Conservation (phyloP, 495 filamentous ascomycete species). For the Penicillium psychrofluorescens region DNA sequence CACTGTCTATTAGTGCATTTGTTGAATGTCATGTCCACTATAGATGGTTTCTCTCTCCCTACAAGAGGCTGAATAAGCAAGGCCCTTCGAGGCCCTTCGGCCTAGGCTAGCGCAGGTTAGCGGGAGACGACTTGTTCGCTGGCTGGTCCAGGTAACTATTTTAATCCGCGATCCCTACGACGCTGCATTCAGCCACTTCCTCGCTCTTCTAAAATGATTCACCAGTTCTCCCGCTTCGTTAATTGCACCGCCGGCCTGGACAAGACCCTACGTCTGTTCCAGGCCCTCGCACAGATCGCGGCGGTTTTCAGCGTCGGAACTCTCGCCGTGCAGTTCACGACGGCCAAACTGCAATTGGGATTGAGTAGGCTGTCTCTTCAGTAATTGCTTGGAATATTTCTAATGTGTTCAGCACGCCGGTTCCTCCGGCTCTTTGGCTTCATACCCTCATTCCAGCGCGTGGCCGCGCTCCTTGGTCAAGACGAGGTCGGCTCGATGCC, state of each 20-base stretch:
- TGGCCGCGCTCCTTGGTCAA: slow-evolving; percentile 23
- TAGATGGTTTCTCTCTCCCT: neutral
- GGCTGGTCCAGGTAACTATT: too few species aligned
- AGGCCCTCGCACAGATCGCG: slow-evolving; percentile 45
- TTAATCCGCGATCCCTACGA: neutral
- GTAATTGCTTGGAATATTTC: neutral
- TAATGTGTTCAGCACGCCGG: slow-evolving; percentile 30
- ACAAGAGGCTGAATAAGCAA: slow-evolving; percentile 13
- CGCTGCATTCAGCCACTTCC: neutral
- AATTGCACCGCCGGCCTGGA: slow-evolving; percentile 45
- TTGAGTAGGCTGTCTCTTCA: slow-evolving; percentile 16
- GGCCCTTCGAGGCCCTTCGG: neutral
- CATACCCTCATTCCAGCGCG: slow-evolving; percentile 49
- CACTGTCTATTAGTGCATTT: neutral
- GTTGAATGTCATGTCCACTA: too few species aligned
- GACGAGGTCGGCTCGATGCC: slow-evolving; percentile 11
- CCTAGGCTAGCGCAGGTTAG: too few species aligned
- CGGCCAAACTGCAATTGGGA: slow-evolving; percentile 27
- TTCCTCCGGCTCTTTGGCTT: slow-evolving; percentile 59
- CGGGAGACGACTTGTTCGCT: too few species aligned
- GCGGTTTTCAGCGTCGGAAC: slow-evolving; percentile 26
- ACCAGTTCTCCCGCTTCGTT: slow-evolving; percentile 30
- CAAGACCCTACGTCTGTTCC: slow-evolving; percentile 54
- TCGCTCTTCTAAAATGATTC: slow-evolving; percentile 5
- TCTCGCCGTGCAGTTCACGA: slow-evolving; percentile 16